A percentile compares a stretch with the other conserved stretches of the same genome.
phyloP scores from a whole-genome alignment of 805 yeast genomes.

The Yamadazyma sp. region DNA sequence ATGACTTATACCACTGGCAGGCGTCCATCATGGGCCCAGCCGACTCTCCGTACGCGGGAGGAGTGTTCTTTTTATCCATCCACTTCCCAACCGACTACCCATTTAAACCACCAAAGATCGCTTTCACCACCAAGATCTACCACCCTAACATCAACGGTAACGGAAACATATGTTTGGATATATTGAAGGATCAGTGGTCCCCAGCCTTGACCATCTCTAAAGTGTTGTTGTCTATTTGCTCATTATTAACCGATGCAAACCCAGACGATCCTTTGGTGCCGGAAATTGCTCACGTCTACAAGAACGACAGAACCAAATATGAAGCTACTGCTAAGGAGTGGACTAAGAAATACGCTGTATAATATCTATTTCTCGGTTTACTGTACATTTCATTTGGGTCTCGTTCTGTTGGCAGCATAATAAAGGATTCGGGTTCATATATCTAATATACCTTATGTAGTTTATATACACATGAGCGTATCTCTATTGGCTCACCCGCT shows the following conservation, averaged over 20 bases:
- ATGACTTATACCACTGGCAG: conserved; percentile 98
- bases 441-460: conserved; percentile 1
- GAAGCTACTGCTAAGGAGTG: conserved; percentile 98
- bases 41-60: conserved; percentile 86
- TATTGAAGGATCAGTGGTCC: conserved; percentile 97
- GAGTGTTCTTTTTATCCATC: conserved; percentile 92
- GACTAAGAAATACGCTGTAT: conserved; percentile 96
- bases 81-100: conserved; percentile 99
- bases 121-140: conserved; percentile 91
- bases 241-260: conserved; percentile 94
- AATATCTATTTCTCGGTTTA: too few species aligned
- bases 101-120: conserved; percentile 91
- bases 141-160: conserved; percentile 96
- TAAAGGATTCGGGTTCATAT: neutral
- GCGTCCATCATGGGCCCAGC: conserved; percentile 99
- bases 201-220: conserved; percentile 97
- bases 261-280: conserved; percentile 99
- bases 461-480: neutral
- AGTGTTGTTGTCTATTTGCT: conserved; percentile 91
- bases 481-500: too few species aligned
- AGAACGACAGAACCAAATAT: conserved; percentile 89
- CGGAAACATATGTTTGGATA: conserved; percentile 95
- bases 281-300: conserved; percentile 94
- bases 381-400: too few species aligned
- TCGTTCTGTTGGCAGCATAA: neutral